These are phyloP conservation scores for Parasitella parasitica DNA, from an alignment of 371 early-diverging fungal species.

Conservation along the genomic window DNA sequence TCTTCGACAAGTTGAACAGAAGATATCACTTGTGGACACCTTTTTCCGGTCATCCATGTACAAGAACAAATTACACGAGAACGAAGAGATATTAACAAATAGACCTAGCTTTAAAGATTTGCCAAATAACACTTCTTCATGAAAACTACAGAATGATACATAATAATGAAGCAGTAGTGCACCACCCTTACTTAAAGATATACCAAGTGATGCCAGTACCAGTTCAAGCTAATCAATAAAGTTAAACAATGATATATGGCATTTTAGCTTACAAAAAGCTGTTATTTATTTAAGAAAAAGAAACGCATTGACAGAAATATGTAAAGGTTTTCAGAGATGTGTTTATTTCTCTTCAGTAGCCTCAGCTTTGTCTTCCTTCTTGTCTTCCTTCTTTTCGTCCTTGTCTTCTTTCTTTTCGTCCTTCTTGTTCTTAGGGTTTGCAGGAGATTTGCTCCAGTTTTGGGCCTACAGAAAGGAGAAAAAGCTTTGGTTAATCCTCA, in stretches of 20 bases:
- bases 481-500: slow-evolving; percentile 6
- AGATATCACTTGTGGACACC: slow-evolving; percentile 46
- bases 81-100: slow-evolving; percentile 20
- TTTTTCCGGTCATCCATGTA: slow-evolving; percentile 52
- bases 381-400: too few relatives aligned
- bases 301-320: neutral
- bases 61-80: slow-evolving; percentile 8
- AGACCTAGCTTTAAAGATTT: slow-evolving; percentile 20
- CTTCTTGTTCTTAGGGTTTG: slow-evolving; percentile 51
- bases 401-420: slow-evolving; percentile 9
- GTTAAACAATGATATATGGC: too few relatives aligned
- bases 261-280: too few relatives aligned
- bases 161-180: too few relatives aligned
- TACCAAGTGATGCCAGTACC: too few relatives aligned
- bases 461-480: slow-evolving; percentile 29
- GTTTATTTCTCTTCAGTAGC: slow-evolving; percentile 1
- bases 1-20: slow-evolving; percentile 46
- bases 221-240: too few relatives aligned
- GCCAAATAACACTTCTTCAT: too few relatives aligned
- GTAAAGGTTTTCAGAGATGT: neutral
- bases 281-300: neutral
- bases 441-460: slow-evolving; percentile 43
- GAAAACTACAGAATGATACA: too few relatives aligned
- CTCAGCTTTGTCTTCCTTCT: slow-evolving; percentile 2
- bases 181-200: too few relatives aligned